A percentile compares a stretch with the other conserved stretches of the same genome.
Evolutionary conservation across 2,329 filamentous ascomycete genomes (phyloP).

Genomic region (Epichloe uncinata): DNA sequence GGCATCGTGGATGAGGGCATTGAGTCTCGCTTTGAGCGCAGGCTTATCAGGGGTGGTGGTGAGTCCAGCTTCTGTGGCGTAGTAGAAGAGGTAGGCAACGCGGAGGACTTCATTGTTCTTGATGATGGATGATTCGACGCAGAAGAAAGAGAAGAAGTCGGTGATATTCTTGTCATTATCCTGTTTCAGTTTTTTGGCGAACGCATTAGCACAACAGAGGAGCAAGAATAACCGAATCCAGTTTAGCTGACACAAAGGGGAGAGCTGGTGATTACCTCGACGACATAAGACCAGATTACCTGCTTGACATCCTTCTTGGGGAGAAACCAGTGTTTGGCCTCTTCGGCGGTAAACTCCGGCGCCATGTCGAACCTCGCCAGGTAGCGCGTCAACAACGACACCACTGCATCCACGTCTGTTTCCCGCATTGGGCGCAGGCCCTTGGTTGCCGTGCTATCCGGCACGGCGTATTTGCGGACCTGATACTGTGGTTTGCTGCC

Average conservation of each 20-base stretch:
- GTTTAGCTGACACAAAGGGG: not conserved
- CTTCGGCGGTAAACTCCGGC: slow-evolving; percentile 65
- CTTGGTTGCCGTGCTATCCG: slow-evolving; percentile 55
- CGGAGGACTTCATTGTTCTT: slow-evolving; percentile 65
- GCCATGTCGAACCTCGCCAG: slow-evolving; percentile 70
- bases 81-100: slow-evolving; percentile 96
- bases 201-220: not conserved
- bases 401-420: slow-evolving; percentile 65
- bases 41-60: slow-evolving; percentile 35
- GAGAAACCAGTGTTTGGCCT: slow-evolving; percentile 81
- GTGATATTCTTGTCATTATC: slow-evolving; percentile 65
- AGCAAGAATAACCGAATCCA: not conserved
- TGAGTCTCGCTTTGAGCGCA: slow-evolving; percentile 66
- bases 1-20: slow-evolving; percentile 68
- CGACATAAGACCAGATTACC: slow-evolving; percentile 88
- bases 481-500: slow-evolving; percentile 78
- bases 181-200: slow-evolving; percentile 14
- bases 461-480: slow-evolving; percentile 73
- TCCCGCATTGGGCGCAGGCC: slow-evolving; percentile 70
- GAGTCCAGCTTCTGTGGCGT: slow-evolving; percentile 73
- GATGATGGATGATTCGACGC: slow-evolving; percentile 85
- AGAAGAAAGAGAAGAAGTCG: slow-evolving; percentile 96
- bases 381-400: slow-evolving; percentile 63
- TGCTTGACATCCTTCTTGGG: slow-evolving; percentile 54
- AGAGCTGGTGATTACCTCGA: slow-evolving; percentile 44